Evolutionary conservation across 306 rosid genomes (phyloP), one percentile per base, ranked within the genome.

Genomic region (Betula pendula): DNA sequence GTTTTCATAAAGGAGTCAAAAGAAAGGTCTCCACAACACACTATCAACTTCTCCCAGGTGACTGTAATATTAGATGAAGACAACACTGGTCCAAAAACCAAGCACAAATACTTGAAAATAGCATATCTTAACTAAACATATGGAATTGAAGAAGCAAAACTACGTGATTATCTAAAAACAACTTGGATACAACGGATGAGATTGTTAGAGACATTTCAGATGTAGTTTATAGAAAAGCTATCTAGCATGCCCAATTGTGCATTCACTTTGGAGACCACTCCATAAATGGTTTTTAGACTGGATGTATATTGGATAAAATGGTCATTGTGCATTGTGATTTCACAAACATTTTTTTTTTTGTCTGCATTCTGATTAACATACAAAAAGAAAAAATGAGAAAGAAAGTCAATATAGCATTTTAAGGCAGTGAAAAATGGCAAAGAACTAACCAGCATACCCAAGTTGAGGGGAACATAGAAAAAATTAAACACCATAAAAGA

Each of bases 401-500:
- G 2, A 29, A 31, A 25, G 22, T 16, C 43, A 8, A 17, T 35
- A 9, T 38, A 31, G 3, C 43, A 62, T 29, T 33, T 20, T 8
- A 2, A 52, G 24, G 33, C 63, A 22, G 63, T 56, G 14, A 56
- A 56, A 56, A 7, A 22, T 2, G 31, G 33, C 5, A 10, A 2
- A 56, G 63, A 24, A 45, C 9, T n/a, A 52, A 56, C 63, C 63
- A 56, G 33, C 16, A 56, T 24, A 56, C 13, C 33, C 16, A 13
- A 22, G 33, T 20, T 5, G 4, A 56, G 29, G 31, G n/a, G 15
- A 55, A 56, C 20, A 52, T 52, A 29, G 13, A 47, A 56, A 16
- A 16, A 71, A 44, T 33, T 69, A 16, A 68, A 33, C 48, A 55
- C 62, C 69, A 51, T 73, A 76, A 11, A 67, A 53, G 47, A 31